Percentiles rank a stretch among this genome's conserved stretches.
phyloP scores from a whole-genome alignment of 176 grass and related monocot genomes.

The Hordeum marinum region DNA sequence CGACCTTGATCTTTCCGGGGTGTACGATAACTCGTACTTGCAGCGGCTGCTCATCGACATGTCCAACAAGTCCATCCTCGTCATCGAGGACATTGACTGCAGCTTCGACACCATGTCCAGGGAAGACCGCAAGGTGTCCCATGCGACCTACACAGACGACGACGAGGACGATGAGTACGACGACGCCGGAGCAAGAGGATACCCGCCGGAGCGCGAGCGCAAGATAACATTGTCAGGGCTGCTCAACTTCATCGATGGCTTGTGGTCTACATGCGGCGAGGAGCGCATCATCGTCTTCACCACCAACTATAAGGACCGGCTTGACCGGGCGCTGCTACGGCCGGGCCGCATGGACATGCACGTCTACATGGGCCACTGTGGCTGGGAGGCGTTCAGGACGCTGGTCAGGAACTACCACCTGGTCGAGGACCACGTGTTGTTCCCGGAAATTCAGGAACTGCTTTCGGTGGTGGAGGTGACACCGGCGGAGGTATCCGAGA shows the following conservation, averaged over 20 bases:
- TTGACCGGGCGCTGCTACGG: conserved; percentile 74
- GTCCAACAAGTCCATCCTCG: conserved; percentile 7
- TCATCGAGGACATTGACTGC: conserved; percentile 21
- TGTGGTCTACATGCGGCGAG: conserved; percentile 49
- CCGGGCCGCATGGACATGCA: conserved; percentile 73
- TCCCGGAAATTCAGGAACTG: conserved; percentile 5
- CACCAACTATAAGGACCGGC: conserved; percentile 73
- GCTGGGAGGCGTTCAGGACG: conserved; percentile 39
- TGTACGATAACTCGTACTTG: not conserved
- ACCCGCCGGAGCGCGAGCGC: not conserved
- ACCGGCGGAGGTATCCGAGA: conserved; percentile 23
- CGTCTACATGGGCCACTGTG: conserved; percentile 45
- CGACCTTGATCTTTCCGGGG: conserved; percentile 25
- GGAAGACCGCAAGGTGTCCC: not conserved
- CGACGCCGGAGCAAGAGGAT: not conserved
- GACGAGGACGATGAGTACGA: not conserved
- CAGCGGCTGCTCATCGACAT: conserved; percentile 14
- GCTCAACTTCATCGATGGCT: conserved; percentile 37
- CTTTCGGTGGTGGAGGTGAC: conserved; percentile 12
- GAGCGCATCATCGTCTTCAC: conserved; percentile 86
- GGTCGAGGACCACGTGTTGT: conserved; percentile 9
- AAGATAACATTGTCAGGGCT: conserved; percentile 21
- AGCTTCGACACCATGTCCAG: not conserved
- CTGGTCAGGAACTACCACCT: conserved; percentile 24
- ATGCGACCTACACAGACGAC: not conserved